Evolutionary conservation across 108 stramenopile genomes (phyloP), one percentile per base, ranked within the genome.

Genomic region (Stephanodiscus minutulus): DNA sequence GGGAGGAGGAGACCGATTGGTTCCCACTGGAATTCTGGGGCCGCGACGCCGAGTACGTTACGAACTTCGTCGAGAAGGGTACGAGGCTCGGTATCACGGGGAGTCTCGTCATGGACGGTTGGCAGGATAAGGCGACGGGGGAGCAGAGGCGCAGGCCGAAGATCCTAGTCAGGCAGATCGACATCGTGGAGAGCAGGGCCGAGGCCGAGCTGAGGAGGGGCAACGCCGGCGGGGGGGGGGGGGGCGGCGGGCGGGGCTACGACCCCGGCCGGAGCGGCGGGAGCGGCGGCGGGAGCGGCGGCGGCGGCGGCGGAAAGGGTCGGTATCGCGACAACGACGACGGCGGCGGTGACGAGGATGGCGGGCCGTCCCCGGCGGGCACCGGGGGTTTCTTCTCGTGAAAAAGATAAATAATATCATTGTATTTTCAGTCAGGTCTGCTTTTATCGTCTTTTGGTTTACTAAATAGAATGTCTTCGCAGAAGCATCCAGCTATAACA

Each of bases 1-100:
- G 90, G 21, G 83, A 92, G 31, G 95, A 93, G 70, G 95, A 93
- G 76, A 97, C 96, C 1, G 96, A 97, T 73, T 97, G 96, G 96
- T 97, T 87, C 81, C 77, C 78, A 17, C 73, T 97, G 18, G 95
- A 97, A 70, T 83, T 96, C 37, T 97, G 96, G 96, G 92, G 93
- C 6, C 35, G 83, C 28, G 87, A 90, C 61, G 96, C 95, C 1
- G 96, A 97, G 81, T 96, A 87, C 70, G 89, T 82, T 4, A 43
- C 70, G 22, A 90, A 88, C 21, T 91, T 79, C 66, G 89, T 91
- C 7, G 78, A 87, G 36, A 90, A 91, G 81, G 93, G 93, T 0
- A 55, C 81, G 12, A 86, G 90, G 12, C 60, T 94, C 11, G 87
- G 93, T 9, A 85, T 91, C 4, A 76, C 84, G 28, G 93, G 93